Evolutionary conservation across 2,329 filamentous ascomycete species (phyloP), one percentile per base, ranked within the genome.

Genomic region (Scolecobasidium constrictum): DNA sequence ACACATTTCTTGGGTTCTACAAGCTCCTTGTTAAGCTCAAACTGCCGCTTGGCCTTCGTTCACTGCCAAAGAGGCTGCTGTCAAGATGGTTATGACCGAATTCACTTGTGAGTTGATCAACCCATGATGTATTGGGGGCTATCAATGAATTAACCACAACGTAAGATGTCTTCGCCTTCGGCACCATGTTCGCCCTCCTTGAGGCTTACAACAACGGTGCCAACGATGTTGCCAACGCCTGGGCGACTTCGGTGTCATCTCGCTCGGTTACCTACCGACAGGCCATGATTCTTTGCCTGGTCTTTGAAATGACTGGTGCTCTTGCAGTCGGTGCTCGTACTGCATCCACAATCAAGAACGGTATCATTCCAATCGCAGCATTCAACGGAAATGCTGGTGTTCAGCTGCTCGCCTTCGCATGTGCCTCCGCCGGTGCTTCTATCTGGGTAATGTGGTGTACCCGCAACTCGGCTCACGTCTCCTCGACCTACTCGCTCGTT

Each of bases 171-270:
- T 85, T 86, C 58, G 81, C 68, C 66, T 79, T 86, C 52, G 81
- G 81, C 75, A 85, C 80, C 19, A 65, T 79, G 53, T 85, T 86
- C 71, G 81, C 81, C 65, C 62, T 85, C 60, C 75, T 86, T 38
- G 81, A 86, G 64, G 81, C 81, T 47, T 85, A 70, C 72, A 86
- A 86, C 72, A 86, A 84, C 60, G 81, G 81, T 60, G 81, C 81
- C 53, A 85, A 87, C 62, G 84, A 88, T 81, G 83, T 90, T 45
- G 83, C 84, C 56, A 90, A 90, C 64, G 68, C 83, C 40, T 88
- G 82, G 80, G 83, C 83, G 5, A 88, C 84, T 52, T 81, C 76
- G 54, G 83, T 88, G 46, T 87, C 83, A 16, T 87, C 83, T n/a
- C 68, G 83, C 42, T 87, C 83, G 50, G 70, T 86, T 54, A 69